Evolutionary conservation across 1,139 yeast genomes (phyloP), one percentile per base, ranked within the genome.

Genomic region (Spathaspora sp.): DNA sequence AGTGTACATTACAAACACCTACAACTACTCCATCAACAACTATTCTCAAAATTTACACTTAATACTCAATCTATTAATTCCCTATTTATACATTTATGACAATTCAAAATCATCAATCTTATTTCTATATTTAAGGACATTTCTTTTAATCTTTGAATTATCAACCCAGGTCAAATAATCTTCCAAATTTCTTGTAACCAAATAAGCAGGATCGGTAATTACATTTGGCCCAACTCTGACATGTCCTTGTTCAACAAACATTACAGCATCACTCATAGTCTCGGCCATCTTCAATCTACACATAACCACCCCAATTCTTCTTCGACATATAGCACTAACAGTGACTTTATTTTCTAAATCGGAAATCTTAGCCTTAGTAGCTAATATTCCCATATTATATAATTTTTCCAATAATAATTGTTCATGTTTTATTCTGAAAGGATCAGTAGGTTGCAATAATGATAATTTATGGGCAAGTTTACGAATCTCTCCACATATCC

Each of bases 81-180:
- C 31, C 31, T 27, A 10, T 11, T 11, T 8, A n/a, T 31, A 31
- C 18, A 13, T 27, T 16, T 56, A 82, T 38, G 86, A 77, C 58
- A 83, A 74, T 51, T 83, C 89, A 63, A 80, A 86, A 67, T 86
- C 95, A 67, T 86, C 95, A 60, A 86, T 80, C 70, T 84, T 81
- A 68, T 93, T 91, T 70, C 89, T 86, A 72, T 88, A 95, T 69
- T 87, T 87, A 69, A 91, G 84, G 50, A 91, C 82, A 56, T 89
- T 90, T 60, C 87, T 80, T 77, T 88, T 91, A 67, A 95, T 91
- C 84, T 93, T 95, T 54, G 96, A 86, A 42, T 84, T 78, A 60
- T 95, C 98, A 16, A 89, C 95, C 99, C 99, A 95, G 1, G 99
- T 95, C 58, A 95, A 79, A 65, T 89, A 93, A 67, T 95, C 99